A percentile compares a stretch with the other conserved stretches of the same genome.
phyloP scores from a whole-genome alignment of 2,329 filamentous ascomycete species.

The Aotearoamyces nothofagi region DNA sequence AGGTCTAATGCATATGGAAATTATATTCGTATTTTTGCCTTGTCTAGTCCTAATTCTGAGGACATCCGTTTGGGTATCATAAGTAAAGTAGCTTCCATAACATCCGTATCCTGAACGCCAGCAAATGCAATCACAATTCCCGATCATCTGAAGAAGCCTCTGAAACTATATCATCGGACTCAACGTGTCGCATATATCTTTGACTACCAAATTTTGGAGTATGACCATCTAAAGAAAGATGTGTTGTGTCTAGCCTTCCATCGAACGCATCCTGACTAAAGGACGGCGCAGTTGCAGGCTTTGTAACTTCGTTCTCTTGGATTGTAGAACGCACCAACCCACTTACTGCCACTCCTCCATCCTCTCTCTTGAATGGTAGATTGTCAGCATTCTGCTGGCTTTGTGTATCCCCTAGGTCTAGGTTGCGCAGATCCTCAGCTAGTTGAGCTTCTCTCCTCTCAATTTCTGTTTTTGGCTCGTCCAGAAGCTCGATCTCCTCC shows the following conservation, averaged over 20 bases:
- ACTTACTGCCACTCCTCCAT: slow-evolving; percentile 11
- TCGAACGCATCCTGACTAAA: slow-evolving; percentile 20
- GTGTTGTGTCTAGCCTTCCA: slow-evolving; percentile 14
- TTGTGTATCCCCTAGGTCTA: slow-evolving; percentile 29
- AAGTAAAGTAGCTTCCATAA: no score
- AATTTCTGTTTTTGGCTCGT: slow-evolving; percentile 46
- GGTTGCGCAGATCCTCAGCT: slow-evolving; percentile 16
- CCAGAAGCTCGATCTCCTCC: slow-evolving; percentile 33
- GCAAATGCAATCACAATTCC: no score
- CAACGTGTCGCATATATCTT: not conserved
- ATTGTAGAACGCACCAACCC: slow-evolving; percentile 30
- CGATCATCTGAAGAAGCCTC: no score
- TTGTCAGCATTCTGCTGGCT: slow-evolving; percentile 23
- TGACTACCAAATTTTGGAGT: slow-evolving; percentile 12
- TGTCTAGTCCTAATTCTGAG: no score
- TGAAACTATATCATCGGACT: slow-evolving; percentile 5
- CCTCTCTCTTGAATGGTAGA: slow-evolving; percentile 35
- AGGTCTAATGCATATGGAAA: no score
- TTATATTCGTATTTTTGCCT: no score
- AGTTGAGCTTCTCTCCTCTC: slow-evolving; percentile 17
- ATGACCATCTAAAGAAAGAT: slow-evolving; percentile 18
- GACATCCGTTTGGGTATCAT: no score
- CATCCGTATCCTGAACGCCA: no score
- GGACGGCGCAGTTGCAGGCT: slow-evolving; percentile 24
- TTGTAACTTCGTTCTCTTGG: slow-evolving; percentile 32